phyloP scores from a whole-genome alignment of 495 filamentous ascomycete genomes.

The Aspergillus wentii region DNA sequence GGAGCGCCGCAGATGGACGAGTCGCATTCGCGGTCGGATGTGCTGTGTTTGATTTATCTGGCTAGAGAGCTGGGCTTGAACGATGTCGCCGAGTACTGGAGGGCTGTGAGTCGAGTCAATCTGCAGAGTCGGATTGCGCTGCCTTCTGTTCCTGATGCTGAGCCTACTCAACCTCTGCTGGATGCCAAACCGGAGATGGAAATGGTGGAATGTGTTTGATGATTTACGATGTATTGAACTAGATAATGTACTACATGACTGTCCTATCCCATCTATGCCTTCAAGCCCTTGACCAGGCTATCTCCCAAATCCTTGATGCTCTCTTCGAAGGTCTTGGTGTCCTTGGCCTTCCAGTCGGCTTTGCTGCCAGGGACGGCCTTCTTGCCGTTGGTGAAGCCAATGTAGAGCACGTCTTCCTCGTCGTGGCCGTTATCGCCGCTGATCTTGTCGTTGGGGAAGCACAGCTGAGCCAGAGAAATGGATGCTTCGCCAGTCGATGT shows the following conservation, averaged over 20 bases:
- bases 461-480: slow-evolving; percentile 52
- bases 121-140: no score
- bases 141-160: no score
- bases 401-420: slow-evolving; percentile 46
- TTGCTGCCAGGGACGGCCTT: slow-evolving; percentile 42
- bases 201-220: no score
- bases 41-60: slow-evolving; percentile 65
- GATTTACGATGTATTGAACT: no score
- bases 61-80: slow-evolving; percentile 59
- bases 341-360: slow-evolving; percentile 46
- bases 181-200: no score
- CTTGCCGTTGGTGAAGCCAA: slow-evolving; percentile 49
- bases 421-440: slow-evolving; percentile 48
- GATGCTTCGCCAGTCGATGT: slow-evolving; percentile 51
- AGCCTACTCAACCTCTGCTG: no score
- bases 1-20: slow-evolving; percentile 36
- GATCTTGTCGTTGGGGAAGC: slow-evolving; percentile 43
- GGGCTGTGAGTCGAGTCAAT: slow-evolving; percentile 34
- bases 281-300: no score
- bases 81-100: slow-evolving; percentile 73
- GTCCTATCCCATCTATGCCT: background rate
- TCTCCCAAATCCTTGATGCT: slow-evolving; percentile 47
- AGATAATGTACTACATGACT: no score
- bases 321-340: slow-evolving; percentile 40
- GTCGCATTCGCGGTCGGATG: slow-evolving; percentile 72